Percentiles rank a stretch among this genome's conserved stretches.
These are phyloP conservation scores for Talaromyces sp. DNA, from an alignment of 2,329 filamentous ascomycete genomes.

Conservation along the genomic window DNA sequence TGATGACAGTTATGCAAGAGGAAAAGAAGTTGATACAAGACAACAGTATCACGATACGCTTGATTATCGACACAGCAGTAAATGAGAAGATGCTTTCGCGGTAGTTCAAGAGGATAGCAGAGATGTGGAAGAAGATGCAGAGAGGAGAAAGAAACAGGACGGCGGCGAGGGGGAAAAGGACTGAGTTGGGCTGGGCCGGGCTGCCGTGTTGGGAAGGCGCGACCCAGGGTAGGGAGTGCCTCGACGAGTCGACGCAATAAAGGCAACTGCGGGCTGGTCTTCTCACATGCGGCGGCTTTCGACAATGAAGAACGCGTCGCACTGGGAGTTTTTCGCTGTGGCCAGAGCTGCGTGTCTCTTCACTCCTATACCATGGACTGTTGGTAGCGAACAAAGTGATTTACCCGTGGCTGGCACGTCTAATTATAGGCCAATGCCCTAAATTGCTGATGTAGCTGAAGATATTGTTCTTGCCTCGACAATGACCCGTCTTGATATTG, in stretches of 20 bases:
- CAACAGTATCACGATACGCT: neutral
- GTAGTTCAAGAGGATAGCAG: neutral
- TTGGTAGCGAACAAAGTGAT: neutral
- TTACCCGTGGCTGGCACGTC: neutral
- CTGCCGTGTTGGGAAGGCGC: neutral
- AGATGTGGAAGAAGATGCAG: neutral
- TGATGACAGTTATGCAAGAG: neutral
- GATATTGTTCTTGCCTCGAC: neutral
- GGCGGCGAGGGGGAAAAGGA: neutral
- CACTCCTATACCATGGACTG: neutral
- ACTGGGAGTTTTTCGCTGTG: neutral
- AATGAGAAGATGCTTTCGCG: neutral
- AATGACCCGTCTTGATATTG: neutral
- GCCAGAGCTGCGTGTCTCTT: neutral
- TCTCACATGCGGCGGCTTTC: neutral
- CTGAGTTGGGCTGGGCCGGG: neutral
- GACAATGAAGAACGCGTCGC: neutral
- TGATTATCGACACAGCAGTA: constrained; percentile 2
- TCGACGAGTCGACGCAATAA: neutral
- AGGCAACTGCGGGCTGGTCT: neutral
- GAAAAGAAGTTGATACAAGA: neutral
- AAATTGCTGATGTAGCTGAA: neutral
- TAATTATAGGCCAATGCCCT: neutral
- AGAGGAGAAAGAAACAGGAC: neutral
- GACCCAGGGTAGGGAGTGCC: neutral